Evolutionary conservation across 148 eudicot species (phyloP), one percentile per base, ranked within the genome.

Genomic region (Camellia granthamiana): DNA sequence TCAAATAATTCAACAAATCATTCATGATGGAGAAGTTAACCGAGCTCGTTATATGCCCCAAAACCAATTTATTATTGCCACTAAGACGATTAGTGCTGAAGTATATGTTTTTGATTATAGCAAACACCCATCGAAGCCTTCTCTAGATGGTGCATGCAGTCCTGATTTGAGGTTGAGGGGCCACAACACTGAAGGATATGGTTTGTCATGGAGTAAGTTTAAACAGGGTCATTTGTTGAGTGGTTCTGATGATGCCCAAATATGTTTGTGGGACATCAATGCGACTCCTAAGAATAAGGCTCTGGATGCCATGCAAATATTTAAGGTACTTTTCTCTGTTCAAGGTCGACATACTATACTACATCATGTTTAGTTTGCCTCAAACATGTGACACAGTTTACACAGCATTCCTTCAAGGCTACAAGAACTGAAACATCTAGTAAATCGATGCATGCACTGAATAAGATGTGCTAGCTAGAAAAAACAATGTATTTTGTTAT

Each of bases 11-110:
- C 97, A 95, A 82, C 95, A 95, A 87, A 93, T 95, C 77, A 89
- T 87, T 78, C 98, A 93, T 80, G 97, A 91, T 51, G 98, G 98
- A 56, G 98, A 95, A 83, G 97, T 95, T 30, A 93, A 95, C 70
- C 89, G 97, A 47, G 98, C 97, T 78, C 98, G 98, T 43, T 87
- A 93, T 82, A 95, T 91, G 98, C 95, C 98, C 30, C 98, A 95
- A 84, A 91, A 93, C 83, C 90, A 84, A 62, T 95, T 91, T 69
- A 85, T 95, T 56, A 93, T 93, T 72, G 97, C 98, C 69, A 95
- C 98, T 63, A 95, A 93, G 87, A 91, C 95, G 42, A 86, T 89
- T 72, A 93, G 90, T 69, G 94, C 97, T 55, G 97, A 95, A 81
- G 98, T 95, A 54, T 90, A 90, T 87, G 86, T 95, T 30, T 95